phyloP scores from a whole-genome alignment of 768 basidiomycete genomes.

The Lentinus brumalis region DNA sequence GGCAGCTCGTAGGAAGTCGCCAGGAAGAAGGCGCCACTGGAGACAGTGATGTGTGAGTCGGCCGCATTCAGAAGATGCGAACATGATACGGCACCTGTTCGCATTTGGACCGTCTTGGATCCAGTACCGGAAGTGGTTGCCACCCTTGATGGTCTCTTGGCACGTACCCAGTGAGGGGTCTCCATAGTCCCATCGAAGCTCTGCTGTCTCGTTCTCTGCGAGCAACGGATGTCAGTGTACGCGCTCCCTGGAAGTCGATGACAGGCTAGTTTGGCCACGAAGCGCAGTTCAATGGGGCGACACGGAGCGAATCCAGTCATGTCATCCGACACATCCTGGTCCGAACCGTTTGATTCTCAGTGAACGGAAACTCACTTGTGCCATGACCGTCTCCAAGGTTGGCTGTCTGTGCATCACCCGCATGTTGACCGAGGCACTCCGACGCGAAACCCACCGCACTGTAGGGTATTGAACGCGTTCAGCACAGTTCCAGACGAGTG shows the following conservation, averaged over 20 bases:
- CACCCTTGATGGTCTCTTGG: constrained; percentile 81
- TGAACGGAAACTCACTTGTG: constrained; percentile 46
- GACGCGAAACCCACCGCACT: constrained; percentile 73
- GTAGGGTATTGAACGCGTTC: background rate
- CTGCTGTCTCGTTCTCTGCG: constrained; percentile 77
- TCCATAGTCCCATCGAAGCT: constrained; percentile 85
- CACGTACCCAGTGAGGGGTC: constrained; percentile 84
- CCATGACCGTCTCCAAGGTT: constrained; percentile 86
- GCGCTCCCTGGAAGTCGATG: background rate
- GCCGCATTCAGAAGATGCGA: background rate
- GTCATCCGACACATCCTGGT: background rate
- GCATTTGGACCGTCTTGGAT: constrained; percentile 65
- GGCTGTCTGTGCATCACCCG: constrained; percentile 66
- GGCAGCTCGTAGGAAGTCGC: constrained; percentile 76
- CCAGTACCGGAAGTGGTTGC: constrained; percentile 91
- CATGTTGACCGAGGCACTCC: constrained; percentile 85
- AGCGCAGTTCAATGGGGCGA: background rate
- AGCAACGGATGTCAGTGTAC: background rate
- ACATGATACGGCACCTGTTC: constrained; percentile 49
- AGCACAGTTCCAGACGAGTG: background rate
- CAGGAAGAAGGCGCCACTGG: constrained; percentile 73
- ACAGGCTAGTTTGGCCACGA: too few species aligned
- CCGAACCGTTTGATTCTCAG: too few species aligned
- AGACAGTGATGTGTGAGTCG: background rate
- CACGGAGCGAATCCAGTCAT: background rate